Conservation (phyloP, 2,329 filamentous ascomycete genomes). For the Akanthomyces lecanii region DNA sequence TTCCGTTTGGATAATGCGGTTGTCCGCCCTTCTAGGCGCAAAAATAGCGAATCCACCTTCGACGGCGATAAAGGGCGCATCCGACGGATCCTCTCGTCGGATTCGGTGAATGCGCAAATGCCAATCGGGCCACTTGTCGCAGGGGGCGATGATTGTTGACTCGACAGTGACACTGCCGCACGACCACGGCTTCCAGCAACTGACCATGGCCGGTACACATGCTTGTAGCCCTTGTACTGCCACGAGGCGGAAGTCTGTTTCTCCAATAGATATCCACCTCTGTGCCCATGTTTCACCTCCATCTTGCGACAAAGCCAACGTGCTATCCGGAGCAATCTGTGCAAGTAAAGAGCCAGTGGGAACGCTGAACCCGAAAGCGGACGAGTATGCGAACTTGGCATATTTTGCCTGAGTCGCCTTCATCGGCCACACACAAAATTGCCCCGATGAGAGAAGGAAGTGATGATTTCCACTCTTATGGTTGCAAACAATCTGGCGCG, state of each 20-base stretch:
- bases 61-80: conserved; percentile 15
- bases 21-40: not conserved
- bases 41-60: conserved; percentile 25
- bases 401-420: conserved; percentile 43
- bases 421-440: conserved; percentile 35
- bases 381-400: conserved; percentile 46
- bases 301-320: conserved; percentile 29
- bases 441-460: conserved; percentile 38
- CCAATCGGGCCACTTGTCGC: conserved; percentile 32
- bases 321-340: conserved; percentile 33
- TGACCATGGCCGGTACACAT: not conserved
- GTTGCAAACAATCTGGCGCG: conserved; percentile 44
- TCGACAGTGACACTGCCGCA: conserved; percentile 25
- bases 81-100: not conserved
- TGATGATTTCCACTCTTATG: conserved; percentile 32
- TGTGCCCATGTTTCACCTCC: conserved; percentile 29
- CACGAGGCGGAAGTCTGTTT: conserved; percentile 12
- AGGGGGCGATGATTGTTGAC: conserved; percentile 28
- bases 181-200: conserved; percentile 7
- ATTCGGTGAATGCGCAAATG: conserved; percentile 27
- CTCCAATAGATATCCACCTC: conserved; percentile 26
- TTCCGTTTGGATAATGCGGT: conserved; percentile 1
- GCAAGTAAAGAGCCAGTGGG: conserved; percentile 33
- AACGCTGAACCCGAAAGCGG: conserved; percentile 42
- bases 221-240: not conserved